Evolutionary conservation across 768 basidiomycete genomes (phyloP).

Genomic region (Kwoniella pini): DNA sequence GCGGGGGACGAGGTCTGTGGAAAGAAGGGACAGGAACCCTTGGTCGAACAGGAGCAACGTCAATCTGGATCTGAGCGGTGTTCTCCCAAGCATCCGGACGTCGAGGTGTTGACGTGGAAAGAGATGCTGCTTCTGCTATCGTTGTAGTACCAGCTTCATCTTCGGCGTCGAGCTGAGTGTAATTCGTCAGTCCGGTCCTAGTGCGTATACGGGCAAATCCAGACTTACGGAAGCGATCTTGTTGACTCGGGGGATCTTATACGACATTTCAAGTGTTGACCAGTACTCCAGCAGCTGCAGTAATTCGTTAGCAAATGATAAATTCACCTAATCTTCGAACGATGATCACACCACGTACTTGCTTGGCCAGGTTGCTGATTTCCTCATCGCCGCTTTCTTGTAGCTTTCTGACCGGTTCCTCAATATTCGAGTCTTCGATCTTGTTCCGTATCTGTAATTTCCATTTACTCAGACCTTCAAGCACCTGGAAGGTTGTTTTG

Average conservation of each 20-base stretch:
- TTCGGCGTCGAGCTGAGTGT: constrained; percentile 43
- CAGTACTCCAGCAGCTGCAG: constrained; percentile 74
- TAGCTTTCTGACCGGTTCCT: constrained; percentile 64
- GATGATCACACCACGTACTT: constrained; percentile 57
- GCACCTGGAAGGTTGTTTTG: constrained; percentile 49
- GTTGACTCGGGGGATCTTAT: constrained; percentile 39
- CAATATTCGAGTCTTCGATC: constrained; percentile 78
- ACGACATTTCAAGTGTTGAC: constrained; percentile 62
- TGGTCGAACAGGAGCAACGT: constrained; percentile 40
- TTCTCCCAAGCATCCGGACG: constrained; percentile 43
- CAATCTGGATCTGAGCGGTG: constrained; percentile 26
- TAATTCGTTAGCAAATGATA: background rate
- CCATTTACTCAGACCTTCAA: constrained; percentile 61
- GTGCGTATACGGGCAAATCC: constrained; percentile 39
- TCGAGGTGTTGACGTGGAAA: constrained; percentile 17
- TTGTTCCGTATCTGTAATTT: constrained; percentile 84
- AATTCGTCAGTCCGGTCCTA: constrained; percentile 42
- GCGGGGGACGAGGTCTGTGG: constrained; percentile 33
- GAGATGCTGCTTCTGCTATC: constrained; percentile 35
- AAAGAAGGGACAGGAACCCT: constrained; percentile 33
- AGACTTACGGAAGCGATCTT: constrained; percentile 39
- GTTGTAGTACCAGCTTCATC: constrained; percentile 49
- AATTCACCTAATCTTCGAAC: background rate
- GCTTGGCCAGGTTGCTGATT: constrained; percentile 64
- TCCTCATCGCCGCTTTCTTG: constrained; percentile 62